phyloP scores from a whole-genome alignment of 805 yeast species.

The Gaillardinia entomophila region DNA sequence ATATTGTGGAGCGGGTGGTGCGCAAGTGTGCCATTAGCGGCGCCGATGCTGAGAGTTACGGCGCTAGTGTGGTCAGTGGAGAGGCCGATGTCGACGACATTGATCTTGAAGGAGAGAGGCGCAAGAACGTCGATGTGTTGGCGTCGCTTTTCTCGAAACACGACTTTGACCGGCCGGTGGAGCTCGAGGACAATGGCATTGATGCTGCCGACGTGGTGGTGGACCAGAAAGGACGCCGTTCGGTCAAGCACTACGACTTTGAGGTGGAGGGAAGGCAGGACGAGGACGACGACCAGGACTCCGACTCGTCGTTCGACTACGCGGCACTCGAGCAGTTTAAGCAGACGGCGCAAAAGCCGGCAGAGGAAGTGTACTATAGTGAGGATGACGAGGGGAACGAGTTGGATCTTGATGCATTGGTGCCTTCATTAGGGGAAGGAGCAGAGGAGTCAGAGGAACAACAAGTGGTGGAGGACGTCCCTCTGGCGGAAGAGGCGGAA shows the following conservation, averaged over 20 bases:
- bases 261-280: slow-evolving; percentile 23
- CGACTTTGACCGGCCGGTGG: slow-evolving; percentile 50
- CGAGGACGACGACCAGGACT: slow-evolving; percentile 17
- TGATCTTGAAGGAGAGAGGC: slow-evolving; percentile 13
- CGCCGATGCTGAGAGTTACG: slow-evolving; percentile 19
- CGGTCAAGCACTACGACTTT: slow-evolving; percentile 26
- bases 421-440: slow-evolving; percentile 7
- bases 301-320: slow-evolving; percentile 6
- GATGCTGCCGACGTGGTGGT: slow-evolving; percentile 33
- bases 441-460: slow-evolving; percentile 13
- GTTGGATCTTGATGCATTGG: slow-evolving; percentile 25
- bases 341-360: slow-evolving; percentile 15
- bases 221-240: slow-evolving; percentile 40
- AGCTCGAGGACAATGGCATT: slow-evolving; percentile 32
- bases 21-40: slow-evolving; percentile 20
- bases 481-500: slow-evolving; percentile 12
- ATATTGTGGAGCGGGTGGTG: slow-evolving; percentile 58
- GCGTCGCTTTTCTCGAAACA: slow-evolving; percentile 41
- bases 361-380: slow-evolving; percentile 26
- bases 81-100: slow-evolving; percentile 4
- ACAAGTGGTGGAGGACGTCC: background rate
- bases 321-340: slow-evolving; percentile 17
- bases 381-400: slow-evolving; percentile 40
- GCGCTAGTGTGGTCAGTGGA: slow-evolving; percentile 5
- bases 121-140: slow-evolving; percentile 39